A percentile compares a stretch with the other conserved stretches of the same genome.
These are phyloP conservation scores for Fusarium sp. DNA, from an alignment of 2,329 filamentous ascomycete genomes.

Conservation along the genomic window DNA sequence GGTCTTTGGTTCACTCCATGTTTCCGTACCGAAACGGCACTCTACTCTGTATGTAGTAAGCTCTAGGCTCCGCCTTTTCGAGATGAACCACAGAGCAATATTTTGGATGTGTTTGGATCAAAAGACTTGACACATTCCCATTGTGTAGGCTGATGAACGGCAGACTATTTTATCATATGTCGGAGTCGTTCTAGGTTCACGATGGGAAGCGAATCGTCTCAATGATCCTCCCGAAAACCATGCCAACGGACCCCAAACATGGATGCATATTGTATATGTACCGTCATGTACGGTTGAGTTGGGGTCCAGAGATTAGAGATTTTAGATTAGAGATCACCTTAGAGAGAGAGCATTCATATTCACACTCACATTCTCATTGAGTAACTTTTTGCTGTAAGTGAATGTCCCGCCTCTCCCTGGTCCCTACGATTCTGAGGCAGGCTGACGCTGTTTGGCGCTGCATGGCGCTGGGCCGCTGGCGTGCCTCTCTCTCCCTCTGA, in stretches of 20 bases:
- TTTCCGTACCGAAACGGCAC: slow-evolving; percentile 19
- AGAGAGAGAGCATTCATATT: too few species aligned
- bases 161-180: too few species aligned
- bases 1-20: slow-evolving; percentile 22
- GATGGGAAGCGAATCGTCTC: too few species aligned
- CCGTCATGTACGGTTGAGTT: too few species aligned
- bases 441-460: slow-evolving; percentile 35
- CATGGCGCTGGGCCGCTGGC: slow-evolving; percentile 37
- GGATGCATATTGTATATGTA: slow-evolving; percentile 3
- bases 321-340: too few species aligned
- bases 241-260: slow-evolving; percentile 25
- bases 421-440: slow-evolving; percentile 12
- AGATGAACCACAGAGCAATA: slow-evolving; percentile 16
- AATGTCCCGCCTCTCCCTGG: neutral
- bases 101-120: slow-evolving; percentile 1
- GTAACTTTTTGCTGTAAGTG: slow-evolving; percentile 30
- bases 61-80: slow-evolving; percentile 12
- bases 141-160: neutral
- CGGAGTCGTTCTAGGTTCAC: too few species aligned
- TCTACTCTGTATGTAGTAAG: too few species aligned
- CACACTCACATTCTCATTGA: slow-evolving; percentile 20
- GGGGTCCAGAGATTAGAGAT: slow-evolving; percentile 4
- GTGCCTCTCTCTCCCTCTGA: slow-evolving; percentile 10
- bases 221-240: too few species aligned
- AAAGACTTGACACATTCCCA: neutral